Evolutionary conservation across 1,284 basidiomycete genomes (phyloP).

Genomic region (Phellopilus nigrolimitatus): DNA sequence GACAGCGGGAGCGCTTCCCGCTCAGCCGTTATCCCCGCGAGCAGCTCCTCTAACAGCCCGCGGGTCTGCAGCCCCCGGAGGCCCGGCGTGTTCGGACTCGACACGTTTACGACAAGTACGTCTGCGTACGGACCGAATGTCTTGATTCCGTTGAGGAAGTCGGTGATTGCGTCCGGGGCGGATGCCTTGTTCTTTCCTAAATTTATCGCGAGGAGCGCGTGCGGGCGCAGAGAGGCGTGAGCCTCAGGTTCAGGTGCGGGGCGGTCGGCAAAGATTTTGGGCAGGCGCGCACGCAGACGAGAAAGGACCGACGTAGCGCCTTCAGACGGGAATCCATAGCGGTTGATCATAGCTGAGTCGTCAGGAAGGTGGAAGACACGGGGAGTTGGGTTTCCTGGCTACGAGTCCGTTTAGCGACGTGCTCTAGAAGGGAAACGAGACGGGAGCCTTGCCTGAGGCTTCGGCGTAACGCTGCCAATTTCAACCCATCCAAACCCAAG

Average conservation of each 20-base stretch:
- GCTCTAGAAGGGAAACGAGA: constrained; percentile 1
- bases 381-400: constrained; percentile 91
- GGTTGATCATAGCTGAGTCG: constrained; percentile 87
- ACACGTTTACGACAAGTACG: constrained; percentile 93
- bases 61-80: constrained; percentile 85
- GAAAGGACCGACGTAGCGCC: constrained; percentile 81
- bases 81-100: constrained; percentile 96
- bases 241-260: constrained; percentile 31
- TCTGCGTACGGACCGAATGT: constrained; percentile 88
- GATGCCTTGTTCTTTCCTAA: constrained; percentile 96
- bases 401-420: constrained; percentile 8
- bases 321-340: constrained; percentile 96
- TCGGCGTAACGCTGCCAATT: constrained; percentile 93
- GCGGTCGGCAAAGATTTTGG: constrained; percentile 40
- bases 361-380: constrained; percentile 87
- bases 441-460: constrained; percentile 68
- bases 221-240: constrained; percentile 65
- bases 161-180: constrained; percentile 76
- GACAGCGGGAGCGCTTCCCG: constrained; percentile 55
- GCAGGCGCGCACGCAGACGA: constrained; percentile 70
- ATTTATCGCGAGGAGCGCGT: constrained; percentile 86
- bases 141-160: constrained; percentile 83
- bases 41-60: constrained; percentile 66
- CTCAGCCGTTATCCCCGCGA: constrained; percentile 71
- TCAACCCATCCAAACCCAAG: constrained; percentile 98